Evolutionary conservation across 1,139 yeast species (phyloP).

Genomic region (Geotrichum cucujoidarum): DNA sequence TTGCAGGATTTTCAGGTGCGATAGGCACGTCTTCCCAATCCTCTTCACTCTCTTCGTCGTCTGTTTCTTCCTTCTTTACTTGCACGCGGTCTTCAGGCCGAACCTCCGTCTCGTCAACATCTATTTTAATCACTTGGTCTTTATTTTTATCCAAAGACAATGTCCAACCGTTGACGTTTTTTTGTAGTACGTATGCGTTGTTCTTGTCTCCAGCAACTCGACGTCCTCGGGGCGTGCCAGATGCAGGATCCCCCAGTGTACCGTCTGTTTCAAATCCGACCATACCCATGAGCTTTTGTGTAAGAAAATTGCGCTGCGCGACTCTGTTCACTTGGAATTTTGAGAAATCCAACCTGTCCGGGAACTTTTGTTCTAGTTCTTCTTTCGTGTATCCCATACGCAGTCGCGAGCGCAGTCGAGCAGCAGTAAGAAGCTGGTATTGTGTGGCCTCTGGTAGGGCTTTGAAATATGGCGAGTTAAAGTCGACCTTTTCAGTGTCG

Average conservation of each 20-base stretch:
- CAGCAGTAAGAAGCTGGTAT: slow-evolving; percentile 78
- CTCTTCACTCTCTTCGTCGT: slow-evolving; percentile 37
- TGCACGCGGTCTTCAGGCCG: slow-evolving; percentile 25
- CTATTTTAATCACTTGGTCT: slow-evolving; percentile 29
- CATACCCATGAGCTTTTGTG: slow-evolving; percentile 80
- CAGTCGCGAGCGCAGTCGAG: slow-evolving; percentile 76
- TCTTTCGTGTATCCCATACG: slow-evolving; percentile 93
- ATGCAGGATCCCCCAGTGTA: slow-evolving; percentile 30
- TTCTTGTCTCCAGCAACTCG: slow-evolving; percentile 86
- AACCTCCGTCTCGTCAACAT: slow-evolving; percentile 21
- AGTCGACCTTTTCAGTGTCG: slow-evolving; percentile 34
- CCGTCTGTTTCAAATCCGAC: slow-evolving; percentile 72
- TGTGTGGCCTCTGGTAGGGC: slow-evolving; percentile 69
- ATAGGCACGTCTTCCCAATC: slow-evolving; percentile 60
- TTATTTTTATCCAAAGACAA: slow-evolving; percentile 53
- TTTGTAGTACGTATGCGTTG: slow-evolving; percentile 66
- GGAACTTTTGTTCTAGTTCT: slow-evolving; percentile 74
- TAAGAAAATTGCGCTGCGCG: slow-evolving; percentile 80
- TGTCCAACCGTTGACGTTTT: slow-evolving; percentile 84
- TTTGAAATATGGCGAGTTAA: slow-evolving; percentile 38
- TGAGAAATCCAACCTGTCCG: slow-evolving; percentile 84
- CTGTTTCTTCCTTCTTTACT: slow-evolving; percentile 12
- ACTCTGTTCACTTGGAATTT: slow-evolving; percentile 91
- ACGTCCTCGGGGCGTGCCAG: slow-evolving; percentile 33
- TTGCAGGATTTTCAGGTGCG: background rate